A percentile compares a stretch with the other conserved stretches of the same genome.
Conservation (phyloP, 2,329 filamentous ascomycete species). For the Emergomyces pasteurianus region DNA sequence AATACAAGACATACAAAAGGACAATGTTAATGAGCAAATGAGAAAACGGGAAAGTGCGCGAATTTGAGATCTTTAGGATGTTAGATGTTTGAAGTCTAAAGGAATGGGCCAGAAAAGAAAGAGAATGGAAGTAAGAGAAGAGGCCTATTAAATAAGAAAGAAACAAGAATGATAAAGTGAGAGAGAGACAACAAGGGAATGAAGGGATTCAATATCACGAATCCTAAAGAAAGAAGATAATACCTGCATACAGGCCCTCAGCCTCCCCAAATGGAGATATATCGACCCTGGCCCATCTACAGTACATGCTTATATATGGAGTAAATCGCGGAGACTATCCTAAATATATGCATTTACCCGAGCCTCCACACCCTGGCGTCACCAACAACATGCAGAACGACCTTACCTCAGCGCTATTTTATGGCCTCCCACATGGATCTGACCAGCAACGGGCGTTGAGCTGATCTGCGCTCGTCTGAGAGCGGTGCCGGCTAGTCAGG, state of each 20-base stretch:
- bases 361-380: not conserved
- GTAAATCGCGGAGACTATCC: not conserved
- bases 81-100: too few species aligned
- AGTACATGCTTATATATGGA: too few species aligned
- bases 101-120: not conserved
- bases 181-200: not conserved
- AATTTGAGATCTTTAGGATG: not conserved
- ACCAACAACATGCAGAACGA: not conserved
- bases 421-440: not conserved
- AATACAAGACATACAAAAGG: not conserved
- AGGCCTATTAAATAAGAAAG: not conserved
- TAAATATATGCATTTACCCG: not conserved
- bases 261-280: not conserved
- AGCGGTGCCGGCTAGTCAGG: not conserved
- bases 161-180: not conserved
- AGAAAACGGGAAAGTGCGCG: not conserved
- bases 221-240: not conserved
- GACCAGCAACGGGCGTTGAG: not conserved
- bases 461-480: not conserved
- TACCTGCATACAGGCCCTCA: not conserved
- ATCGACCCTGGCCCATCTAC: not conserved
- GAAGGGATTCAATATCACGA: not conserved
- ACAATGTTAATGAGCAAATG: not conserved
- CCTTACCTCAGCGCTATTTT: not conserved
- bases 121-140: not conserved